phyloP scores from a whole-genome alignment of 2,329 filamentous ascomycete genomes.

The Scopulariopsis brevicaulis region DNA sequence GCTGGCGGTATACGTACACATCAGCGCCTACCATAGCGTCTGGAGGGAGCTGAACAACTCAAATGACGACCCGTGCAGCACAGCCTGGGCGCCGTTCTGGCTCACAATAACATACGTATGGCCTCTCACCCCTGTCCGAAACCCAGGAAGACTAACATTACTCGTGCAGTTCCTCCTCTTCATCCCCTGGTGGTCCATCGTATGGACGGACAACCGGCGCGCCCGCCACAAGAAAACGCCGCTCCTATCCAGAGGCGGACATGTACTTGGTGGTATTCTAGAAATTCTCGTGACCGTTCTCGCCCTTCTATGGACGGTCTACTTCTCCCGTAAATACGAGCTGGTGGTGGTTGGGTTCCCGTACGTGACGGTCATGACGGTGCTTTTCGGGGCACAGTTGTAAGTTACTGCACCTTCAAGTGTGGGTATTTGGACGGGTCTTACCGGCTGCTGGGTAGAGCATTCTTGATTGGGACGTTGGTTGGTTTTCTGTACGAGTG shows the following conservation, averaged over 20 bases:
- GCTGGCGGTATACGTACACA: neutral
- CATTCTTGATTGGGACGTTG: neutral
- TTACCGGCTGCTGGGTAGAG: neutral
- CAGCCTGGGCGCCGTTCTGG: conserved; percentile 4
- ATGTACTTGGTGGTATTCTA: neutral
- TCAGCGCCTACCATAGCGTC: neutral
- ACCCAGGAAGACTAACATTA: neutral
- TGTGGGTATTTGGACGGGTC: neutral
- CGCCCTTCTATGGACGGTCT: neutral
- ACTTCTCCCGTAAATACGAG: neutral
- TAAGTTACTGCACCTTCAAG: neutral
- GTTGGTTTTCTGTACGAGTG: conserved; percentile 1
- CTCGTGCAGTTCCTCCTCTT: neutral
- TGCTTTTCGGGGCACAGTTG: conserved; percentile 2
- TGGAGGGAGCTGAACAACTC: neutral
- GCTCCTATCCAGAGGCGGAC: neutral
- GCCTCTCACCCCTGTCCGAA: neutral
- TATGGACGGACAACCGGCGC: conserved; percentile 1
- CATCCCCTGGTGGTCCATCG: conserved; percentile 4
- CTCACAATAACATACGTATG: conserved; percentile 1
- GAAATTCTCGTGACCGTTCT: neutral
- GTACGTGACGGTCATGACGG: neutral
- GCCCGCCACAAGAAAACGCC: neutral
- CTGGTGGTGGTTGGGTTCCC: neutral
- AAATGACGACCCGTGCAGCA: neutral